Evolutionary conservation across 768 basidiomycete species (phyloP), one percentile per base, ranked within the genome.

Genomic region (Russula abietina): DNA sequence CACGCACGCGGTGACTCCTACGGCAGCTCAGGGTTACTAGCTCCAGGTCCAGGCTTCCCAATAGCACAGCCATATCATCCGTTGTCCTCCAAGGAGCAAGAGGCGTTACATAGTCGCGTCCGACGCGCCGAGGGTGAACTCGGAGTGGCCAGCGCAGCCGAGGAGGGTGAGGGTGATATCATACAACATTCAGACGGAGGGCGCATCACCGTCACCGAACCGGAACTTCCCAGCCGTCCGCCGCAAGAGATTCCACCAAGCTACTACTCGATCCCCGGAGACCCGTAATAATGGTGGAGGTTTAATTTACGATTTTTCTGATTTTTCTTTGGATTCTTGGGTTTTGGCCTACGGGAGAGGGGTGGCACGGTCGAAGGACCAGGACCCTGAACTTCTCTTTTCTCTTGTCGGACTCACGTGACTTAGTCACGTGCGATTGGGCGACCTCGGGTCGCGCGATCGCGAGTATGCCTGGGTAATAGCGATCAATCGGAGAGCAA

Each of bases 161-260:
- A 64, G 45, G 65, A 55, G 49, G 39, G 33, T 4, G 60, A 58
- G 33, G 57, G 65, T 28, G 55, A 43, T 30, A 57, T 73, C 9
- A 53, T 74, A 57, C 72, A 73, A 61, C 73, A 74, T 52, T 51
- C 57, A 59, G 73, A 74, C 36, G 73, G 63, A 5, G 73, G 73
- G 1, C 65, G 69, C 7, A 6, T 63, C 14, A 9, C 45, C 28
- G 57, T 63, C 14, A 9, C 45, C 28, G 57, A 24, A 9, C 28
- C 45, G 10, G 16, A 2, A 30, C 28, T 2, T 57, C 61, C 58
- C 48, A 58, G 32, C 9, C 36, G 32, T 1, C 67, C 66, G 50
- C 54, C 61, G 53, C 59, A 59, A 4, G 73, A 74, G 68, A 62
- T 74, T 30, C 59, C 59, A 3, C 59, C 59, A 16, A 60, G 59